Evolutionary conservation across 805 yeast genomes (phyloP).

Genomic region (Kazachstania africana): DNA sequence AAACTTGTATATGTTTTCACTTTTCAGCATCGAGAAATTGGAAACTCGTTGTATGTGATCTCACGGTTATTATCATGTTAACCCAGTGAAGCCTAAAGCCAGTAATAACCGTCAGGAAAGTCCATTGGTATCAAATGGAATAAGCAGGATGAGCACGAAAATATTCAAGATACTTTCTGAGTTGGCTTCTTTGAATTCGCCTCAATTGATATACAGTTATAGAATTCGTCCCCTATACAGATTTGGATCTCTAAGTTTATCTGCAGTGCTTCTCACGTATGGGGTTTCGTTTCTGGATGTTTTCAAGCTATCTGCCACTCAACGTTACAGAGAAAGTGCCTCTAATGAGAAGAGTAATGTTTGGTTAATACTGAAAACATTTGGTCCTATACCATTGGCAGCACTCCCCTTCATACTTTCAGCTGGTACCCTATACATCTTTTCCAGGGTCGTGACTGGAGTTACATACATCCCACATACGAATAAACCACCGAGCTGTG

Average conservation of each 20-base stretch:
- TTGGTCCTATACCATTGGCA: conserved; percentile 16
- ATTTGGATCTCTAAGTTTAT: conserved; percentile 7
- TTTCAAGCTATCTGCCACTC: conserved; percentile 15
- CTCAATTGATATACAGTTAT: conserved; percentile 5
- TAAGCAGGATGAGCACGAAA: too few species aligned
- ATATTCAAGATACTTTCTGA: too few species aligned
- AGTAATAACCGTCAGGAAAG: too few species aligned
- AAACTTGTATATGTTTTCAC: too few species aligned
- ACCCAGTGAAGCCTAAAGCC: too few species aligned
- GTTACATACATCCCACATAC: conserved; percentile 16
- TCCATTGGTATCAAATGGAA: too few species aligned
- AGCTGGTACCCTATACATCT: conserved; percentile 11
- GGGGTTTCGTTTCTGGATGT: conserved; percentile 21
- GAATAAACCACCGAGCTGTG: conserved; percentile 10
- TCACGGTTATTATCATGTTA: too few species aligned
- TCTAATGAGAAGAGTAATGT: conserved; percentile 7
- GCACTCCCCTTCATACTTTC: conserved; percentile 20
- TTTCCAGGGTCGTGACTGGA: conserved; percentile 20
- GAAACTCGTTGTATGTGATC: too few species aligned
- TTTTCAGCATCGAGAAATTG: too few species aligned
- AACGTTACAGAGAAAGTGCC: conserved; percentile 4
- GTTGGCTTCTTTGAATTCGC: conserved; percentile 2
- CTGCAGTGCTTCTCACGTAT: conserved; percentile 18
- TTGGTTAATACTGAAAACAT: conserved; percentile 10
- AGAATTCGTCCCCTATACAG: conserved; percentile 4